A percentile compares a stretch with the other conserved stretches of the same genome.
Conservation (phyloP, 495 filamentous ascomycete genomes). For the Parathielavia hyrcaniae region DNA sequence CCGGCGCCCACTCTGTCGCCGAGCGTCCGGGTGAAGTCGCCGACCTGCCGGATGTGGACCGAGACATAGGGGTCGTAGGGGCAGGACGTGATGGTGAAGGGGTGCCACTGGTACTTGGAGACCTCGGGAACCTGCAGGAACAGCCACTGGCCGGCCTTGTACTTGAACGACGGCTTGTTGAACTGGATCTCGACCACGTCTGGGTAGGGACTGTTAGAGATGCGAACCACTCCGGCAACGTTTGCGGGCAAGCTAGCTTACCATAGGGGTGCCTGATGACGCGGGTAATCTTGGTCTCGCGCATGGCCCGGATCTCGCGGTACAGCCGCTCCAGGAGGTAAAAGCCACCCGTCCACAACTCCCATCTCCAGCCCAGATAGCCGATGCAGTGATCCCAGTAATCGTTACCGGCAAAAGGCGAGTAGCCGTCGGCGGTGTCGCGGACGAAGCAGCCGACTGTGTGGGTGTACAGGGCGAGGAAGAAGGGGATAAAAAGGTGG, state of each 20-base stretch:
- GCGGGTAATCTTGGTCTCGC: conserved; percentile 81
- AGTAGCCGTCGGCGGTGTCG: conserved; percentile 60
- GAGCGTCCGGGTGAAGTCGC: conserved; percentile 84
- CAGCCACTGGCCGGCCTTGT: conserved; percentile 97
- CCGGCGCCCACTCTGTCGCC: conserved; percentile 93
- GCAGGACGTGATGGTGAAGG: conserved; percentile 98
- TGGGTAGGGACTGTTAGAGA: conserved; percentile 28
- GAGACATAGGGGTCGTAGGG: conserved; percentile 91
- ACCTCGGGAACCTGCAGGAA: conserved; percentile 90
- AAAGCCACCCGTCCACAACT: conserved; percentile 75
- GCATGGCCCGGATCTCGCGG: conserved; percentile 76
- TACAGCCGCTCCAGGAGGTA: conserved; percentile 89
- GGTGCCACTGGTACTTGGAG: conserved; percentile 90
- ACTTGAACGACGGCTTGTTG: conserved; percentile 89
- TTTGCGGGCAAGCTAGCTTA: conserved; percentile 37
- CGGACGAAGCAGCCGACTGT: conserved; percentile 94
- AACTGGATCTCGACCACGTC: conserved; percentile 98
- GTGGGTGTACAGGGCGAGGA: conserved; percentile 91
- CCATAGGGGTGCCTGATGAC: conserved; percentile 97
- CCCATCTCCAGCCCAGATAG: conserved; percentile 97
- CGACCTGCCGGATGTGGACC: conserved; percentile 91
- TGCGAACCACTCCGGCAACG: background rate
- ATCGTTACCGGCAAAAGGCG: conserved; percentile 69
- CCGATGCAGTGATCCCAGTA: conserved; percentile 96
- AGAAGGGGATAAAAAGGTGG: conserved; percentile 93